phyloP scores from a whole-genome alignment of 768 basidiomycete genomes.

The Tricholoma flavovirens region DNA sequence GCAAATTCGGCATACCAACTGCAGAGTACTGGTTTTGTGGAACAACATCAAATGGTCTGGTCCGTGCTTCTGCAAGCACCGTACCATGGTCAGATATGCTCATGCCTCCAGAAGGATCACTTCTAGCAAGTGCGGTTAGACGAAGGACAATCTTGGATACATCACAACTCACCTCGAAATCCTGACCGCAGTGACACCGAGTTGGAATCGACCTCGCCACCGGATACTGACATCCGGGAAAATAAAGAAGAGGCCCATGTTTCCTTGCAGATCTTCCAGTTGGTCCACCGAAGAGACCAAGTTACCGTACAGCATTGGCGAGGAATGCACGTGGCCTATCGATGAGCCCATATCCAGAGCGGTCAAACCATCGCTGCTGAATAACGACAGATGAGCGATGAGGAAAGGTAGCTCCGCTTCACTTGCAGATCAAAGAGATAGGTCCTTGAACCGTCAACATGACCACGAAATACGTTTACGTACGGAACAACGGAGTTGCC shows the following conservation, averaged over 20 bases:
- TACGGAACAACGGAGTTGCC: conserved; percentile 77
- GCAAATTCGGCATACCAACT: conserved; percentile 44
- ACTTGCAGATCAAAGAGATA: conserved; percentile 35
- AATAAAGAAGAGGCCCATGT: conserved; percentile 78
- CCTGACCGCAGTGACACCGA: conserved; percentile 68
- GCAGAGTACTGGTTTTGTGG: conserved; percentile 70
- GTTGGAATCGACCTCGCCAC: conserved; percentile 67
- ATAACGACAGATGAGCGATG: conserved; percentile 75
- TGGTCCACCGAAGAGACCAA: conserved; percentile 79
- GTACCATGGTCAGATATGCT: conserved; percentile 54
- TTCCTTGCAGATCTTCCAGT: conserved; percentile 75
- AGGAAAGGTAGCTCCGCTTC: conserved; percentile 86
- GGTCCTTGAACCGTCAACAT: conserved; percentile 1
- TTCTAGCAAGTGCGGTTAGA: conserved; percentile 21
- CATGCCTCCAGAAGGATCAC: conserved; percentile 45
- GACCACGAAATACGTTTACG: conserved; percentile 30
- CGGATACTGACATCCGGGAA: conserved; percentile 90
- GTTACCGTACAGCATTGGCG: conserved; percentile 75
- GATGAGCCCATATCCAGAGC: conserved; percentile 61
- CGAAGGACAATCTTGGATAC: conserved; percentile 17
- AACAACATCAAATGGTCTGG: conserved; percentile 74
- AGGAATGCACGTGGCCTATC: conserved; percentile 42
- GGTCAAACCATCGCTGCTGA: conserved; percentile 59
- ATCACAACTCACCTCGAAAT: conserved; percentile 58
- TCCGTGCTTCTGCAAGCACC: conserved; percentile 65